Evolutionary conservation across 2,329 filamentous ascomycete genomes (phyloP).

Genomic region (Dothideomycetes sp.): DNA sequence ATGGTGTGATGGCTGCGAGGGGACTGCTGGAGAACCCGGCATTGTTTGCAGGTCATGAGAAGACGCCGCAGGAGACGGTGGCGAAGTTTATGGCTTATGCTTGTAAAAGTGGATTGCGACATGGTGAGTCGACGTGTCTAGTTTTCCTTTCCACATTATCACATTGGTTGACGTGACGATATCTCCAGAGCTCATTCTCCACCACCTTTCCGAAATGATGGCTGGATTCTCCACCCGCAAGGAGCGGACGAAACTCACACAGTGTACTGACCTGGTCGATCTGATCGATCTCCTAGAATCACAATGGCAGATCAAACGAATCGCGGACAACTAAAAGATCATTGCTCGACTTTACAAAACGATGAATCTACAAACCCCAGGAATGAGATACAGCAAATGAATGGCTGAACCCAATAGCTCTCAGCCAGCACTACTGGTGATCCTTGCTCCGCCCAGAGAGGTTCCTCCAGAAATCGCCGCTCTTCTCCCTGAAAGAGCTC

Average conservation of each 20-base stretch:
- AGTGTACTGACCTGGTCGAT: slow-evolving; percentile 28
- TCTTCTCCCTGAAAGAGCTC: too few species aligned
- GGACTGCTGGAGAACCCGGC: slow-evolving; percentile 58
- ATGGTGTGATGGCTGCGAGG: slow-evolving; percentile 58
- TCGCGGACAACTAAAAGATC: not conserved
- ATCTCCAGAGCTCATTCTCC: slow-evolving; percentile 45
- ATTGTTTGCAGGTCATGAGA: slow-evolving; percentile 46
- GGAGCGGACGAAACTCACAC: slow-evolving; percentile 42
- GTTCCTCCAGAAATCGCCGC: too few species aligned
- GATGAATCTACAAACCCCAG: too few species aligned
- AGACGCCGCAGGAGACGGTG: slow-evolving; percentile 52
- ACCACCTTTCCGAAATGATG: slow-evolving; percentile 60
- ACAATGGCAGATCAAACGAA: slow-evolving; percentile 8
- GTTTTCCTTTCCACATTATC: slow-evolving; percentile 47
- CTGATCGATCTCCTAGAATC: slow-evolving; percentile 22
- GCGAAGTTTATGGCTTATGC: slow-evolving; percentile 51
- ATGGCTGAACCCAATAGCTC: too few species aligned
- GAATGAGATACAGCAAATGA: too few species aligned
- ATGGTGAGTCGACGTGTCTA: not conserved
- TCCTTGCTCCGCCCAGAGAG: too few species aligned
- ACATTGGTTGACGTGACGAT: slow-evolving; percentile 11
- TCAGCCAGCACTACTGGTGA: too few species aligned
- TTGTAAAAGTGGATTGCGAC: slow-evolving; percentile 27
- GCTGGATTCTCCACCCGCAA: slow-evolving; percentile 42
- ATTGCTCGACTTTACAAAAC: too few species aligned